Base-by-base conservation (phyloP, 2,329 filamentous ascomycete genomes). In the Sporothrix curviconia region DNA sequence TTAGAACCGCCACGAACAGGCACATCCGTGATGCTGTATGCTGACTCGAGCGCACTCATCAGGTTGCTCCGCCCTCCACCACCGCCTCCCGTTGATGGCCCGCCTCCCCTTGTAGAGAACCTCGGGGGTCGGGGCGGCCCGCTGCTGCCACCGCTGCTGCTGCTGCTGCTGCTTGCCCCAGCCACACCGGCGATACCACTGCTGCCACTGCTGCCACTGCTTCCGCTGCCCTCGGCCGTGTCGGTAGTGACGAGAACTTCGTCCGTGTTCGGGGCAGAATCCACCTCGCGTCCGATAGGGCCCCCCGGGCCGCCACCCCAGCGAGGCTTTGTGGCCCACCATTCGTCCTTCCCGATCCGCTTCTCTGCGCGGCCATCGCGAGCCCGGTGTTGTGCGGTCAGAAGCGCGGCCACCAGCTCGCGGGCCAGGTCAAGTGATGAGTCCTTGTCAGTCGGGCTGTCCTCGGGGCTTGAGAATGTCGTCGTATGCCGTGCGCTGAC, bases 231-330 rank as follows among this genome's bases (percentile, higher is more conserved):
- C 7, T 65, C 67, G 54, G 78, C 76, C 65, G 77, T 78, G 60
- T 80, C 78, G 1, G 34, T 36, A 11, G n/a, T 25, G 19, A 75
- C 76, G 12, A 74, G 64, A 25, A 74, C 63, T 9, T 71, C 66
- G 59, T 79, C 75, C 42, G 72, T 62, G 37, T 64, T 64, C 1
- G 60, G 62, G 1, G 59, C 55, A 1, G 59, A 53, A 44, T 83
- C 80, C 32, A 81, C 71, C 68, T 86, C 83, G 25, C 80, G 76
- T 2, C 83, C 83, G 60, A 86, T 85, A 3, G 82, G 80, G 0
- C 83, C 83, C 32, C 83, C 83, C 8, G 77, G 65, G 3, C 82
- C 83, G 47, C 83, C 83, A 53, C 83, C 83, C 83, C 83, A 86
- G 57, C 83, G 78, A 34, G 75, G 79, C 63, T 75, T 77, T 7